Conservation (phyloP, 2,329 filamentous ascomycete species). For the Colletotrichum spinosum region DNA sequence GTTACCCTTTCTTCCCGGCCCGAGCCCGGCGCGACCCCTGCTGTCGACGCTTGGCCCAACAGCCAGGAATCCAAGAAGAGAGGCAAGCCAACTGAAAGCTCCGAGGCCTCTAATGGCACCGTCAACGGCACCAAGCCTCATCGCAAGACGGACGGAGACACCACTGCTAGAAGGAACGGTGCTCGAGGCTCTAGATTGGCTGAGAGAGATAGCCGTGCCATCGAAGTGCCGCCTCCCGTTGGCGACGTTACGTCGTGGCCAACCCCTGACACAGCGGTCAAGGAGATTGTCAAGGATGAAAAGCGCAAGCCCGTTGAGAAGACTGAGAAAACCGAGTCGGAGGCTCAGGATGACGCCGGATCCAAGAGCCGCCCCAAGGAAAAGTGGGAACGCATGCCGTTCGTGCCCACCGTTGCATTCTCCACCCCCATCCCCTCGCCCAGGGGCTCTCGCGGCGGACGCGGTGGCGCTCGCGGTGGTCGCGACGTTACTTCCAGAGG, state of each 20-base stretch:
- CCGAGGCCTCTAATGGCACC: slow-evolving; percentile 40
- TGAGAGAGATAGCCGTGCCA: slow-evolving; percentile 49
- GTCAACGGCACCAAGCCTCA: slow-evolving; percentile 55
- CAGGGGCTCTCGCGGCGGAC: slow-evolving; percentile 59
- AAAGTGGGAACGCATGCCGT: slow-evolving; percentile 86
- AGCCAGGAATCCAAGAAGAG: slow-evolving; percentile 62
- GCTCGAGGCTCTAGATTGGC: slow-evolving; percentile 58
- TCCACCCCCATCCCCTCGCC: slow-evolving; percentile 79
- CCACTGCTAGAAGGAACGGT: slow-evolving; percentile 52
- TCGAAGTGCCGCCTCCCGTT: slow-evolving; percentile 68
- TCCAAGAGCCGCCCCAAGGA: slow-evolving; percentile 74
- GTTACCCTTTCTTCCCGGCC: slow-evolving; percentile 46
- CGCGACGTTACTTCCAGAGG: slow-evolving; percentile 49
- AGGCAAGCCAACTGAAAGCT: slow-evolving; percentile 41
- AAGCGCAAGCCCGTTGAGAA: slow-evolving; percentile 76
- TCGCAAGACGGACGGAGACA: slow-evolving; percentile 60
- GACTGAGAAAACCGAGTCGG: slow-evolving; percentile 71
- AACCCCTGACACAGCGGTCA: slow-evolving; percentile 80
- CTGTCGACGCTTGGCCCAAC: slow-evolving; percentile 44
- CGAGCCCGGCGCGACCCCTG: slow-evolving; percentile 38
- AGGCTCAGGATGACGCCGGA: slow-evolving; percentile 67
- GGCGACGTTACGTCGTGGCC: slow-evolving; percentile 88
- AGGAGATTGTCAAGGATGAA: slow-evolving; percentile 76
- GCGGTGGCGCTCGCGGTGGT: slow-evolving; percentile 60
- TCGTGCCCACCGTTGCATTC: slow-evolving; percentile 87